Base-by-base conservation (phyloP, 2,329 filamentous ascomycete genomes). In the Coniella lustricola region DNA sequence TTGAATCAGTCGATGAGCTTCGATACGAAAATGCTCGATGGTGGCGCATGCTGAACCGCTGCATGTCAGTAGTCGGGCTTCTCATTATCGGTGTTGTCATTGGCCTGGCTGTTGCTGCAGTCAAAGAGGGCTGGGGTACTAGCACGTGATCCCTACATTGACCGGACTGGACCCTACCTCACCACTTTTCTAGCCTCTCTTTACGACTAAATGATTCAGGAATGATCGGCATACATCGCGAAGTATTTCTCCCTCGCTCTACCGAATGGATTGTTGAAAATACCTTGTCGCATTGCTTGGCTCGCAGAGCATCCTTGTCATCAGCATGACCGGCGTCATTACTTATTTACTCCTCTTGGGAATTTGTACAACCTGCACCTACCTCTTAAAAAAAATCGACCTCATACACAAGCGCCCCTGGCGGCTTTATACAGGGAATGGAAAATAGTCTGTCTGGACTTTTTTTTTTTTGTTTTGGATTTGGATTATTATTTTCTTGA, bases 1-100 rank as follows among this genome's bases (percentile, higher is more conserved):
- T 65, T 14, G 60, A 62, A 9, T 58, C 64, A 12, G 54, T 67
- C 29, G 67, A 74, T 49, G 72, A 77, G 54, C 60, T 66, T 12
- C 67, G 69, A 35, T 76, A 72, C 54, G 69, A 72, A 55, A 79
- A 73, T 47, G 75, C 75, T 12, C 67, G 70, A 41, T 81, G 78
- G 78, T 82, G 78, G 78, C 70, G 78, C 48, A 74, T 70, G 42
- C 66, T 81, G 38, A 82, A 82, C 58, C 72, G 77, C 46, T 68
- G 69, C 55, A 81, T 82, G 77, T 73, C 76, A 21, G 56, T 80
- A 39, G 60, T 80, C 20, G 78, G 78, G 3, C 59, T 80, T 4
- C 61, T 81, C 40, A 69, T 81, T 29, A 64, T 81, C 17, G 75
- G 71, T 31, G 77, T 75, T 22, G 63, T 78, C 22, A 60, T 73